Percentiles rank a stretch among this genome's conserved stretches.
Evolutionary conservation across 352 stramenopile species (phyloP).

Genomic region (Phytopythium oedochilum): DNA sequence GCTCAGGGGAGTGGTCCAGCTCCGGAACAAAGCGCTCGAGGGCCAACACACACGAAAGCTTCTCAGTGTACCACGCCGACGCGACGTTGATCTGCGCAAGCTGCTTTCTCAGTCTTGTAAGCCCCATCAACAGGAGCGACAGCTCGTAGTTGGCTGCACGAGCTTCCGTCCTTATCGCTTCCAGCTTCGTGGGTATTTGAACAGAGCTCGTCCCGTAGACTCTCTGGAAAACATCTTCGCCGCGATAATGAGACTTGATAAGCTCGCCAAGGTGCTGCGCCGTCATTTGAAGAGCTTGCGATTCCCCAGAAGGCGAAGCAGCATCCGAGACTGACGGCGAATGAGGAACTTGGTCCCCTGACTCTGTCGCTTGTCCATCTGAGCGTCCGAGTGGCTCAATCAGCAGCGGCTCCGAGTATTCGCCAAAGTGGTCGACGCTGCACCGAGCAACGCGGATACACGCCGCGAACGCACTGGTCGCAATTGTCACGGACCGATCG

Average conservation of each 20-base stretch:
- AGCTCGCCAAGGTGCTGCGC: conserved; percentile 13
- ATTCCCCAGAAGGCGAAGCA: background rate
- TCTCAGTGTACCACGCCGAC: conserved; percentile 8
- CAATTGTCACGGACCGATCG: conserved; percentile 30
- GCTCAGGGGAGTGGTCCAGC: conserved; percentile 35
- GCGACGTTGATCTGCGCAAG: conserved; percentile 14
- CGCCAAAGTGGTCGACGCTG: conserved; percentile 42
- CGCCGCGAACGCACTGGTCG: conserved; percentile 47
- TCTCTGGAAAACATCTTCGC: conserved; percentile 4
- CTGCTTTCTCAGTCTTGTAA: conserved; percentile 18
- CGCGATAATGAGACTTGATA: conserved; percentile 16
- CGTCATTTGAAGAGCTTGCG: conserved; percentile 9
- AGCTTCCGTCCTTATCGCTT: conserved; percentile 18
- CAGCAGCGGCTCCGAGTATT: conserved; percentile 48
- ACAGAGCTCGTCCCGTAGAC: conserved; percentile 4
- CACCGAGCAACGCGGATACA: conserved; percentile 53
- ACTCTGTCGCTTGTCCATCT: background rate
- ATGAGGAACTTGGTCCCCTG: background rate
- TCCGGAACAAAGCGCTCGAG: conserved; percentile 38
- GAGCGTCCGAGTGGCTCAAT: conserved; percentile 28
- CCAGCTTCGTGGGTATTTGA: conserved; percentile 12
- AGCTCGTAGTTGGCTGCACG: conserved; percentile 43
- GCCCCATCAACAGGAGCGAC: conserved; percentile 36
- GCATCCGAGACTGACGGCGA: background rate
- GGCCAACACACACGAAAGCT: conserved; percentile 18